phyloP scores from a whole-genome alignment of 495 filamentous ascomycete genomes.

The Neurospora sp. region DNA sequence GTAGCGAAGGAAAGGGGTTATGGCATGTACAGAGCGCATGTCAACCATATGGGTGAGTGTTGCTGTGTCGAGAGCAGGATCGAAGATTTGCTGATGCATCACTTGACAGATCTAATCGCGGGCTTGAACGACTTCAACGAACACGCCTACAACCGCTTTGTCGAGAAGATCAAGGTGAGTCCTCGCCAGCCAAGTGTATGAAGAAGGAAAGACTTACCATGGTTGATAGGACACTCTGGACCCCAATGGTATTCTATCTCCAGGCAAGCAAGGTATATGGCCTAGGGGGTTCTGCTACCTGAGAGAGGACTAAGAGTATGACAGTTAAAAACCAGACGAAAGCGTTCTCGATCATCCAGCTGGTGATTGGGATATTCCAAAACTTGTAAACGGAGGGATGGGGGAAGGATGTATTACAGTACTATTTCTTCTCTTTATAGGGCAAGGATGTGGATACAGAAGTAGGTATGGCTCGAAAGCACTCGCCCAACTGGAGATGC shows the following conservation, averaged over 20 bases:
- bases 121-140: conserved; percentile 34
- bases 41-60: conserved; percentile 34
- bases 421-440: not conserved
- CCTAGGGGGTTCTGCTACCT: conserved; percentile 18
- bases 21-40: conserved; percentile 33
- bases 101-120: conserved; percentile 25
- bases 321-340: not conserved
- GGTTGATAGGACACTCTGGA: conserved; percentile 20
- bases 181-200: not conserved
- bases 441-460: not conserved
- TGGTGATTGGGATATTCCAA: not conserved
- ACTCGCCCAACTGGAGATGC: not conserved
- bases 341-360: not conserved
- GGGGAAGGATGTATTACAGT: not conserved
- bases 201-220: not conserved
- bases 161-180: conserved; percentile 32
- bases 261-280: conserved; percentile 29
- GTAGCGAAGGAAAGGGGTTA: conserved; percentile 30
- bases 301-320: conserved; percentile 8
- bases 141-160: conserved; percentile 32
- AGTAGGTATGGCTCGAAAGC: not conserved
- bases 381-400: not conserved
- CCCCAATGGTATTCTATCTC: conserved; percentile 23
- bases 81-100: not conserved
- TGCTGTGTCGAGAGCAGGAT: not conserved